Evolutionary conservation across 1,139 yeast genomes (phyloP).

Genomic region (Suhomyces anneliseae): DNA sequence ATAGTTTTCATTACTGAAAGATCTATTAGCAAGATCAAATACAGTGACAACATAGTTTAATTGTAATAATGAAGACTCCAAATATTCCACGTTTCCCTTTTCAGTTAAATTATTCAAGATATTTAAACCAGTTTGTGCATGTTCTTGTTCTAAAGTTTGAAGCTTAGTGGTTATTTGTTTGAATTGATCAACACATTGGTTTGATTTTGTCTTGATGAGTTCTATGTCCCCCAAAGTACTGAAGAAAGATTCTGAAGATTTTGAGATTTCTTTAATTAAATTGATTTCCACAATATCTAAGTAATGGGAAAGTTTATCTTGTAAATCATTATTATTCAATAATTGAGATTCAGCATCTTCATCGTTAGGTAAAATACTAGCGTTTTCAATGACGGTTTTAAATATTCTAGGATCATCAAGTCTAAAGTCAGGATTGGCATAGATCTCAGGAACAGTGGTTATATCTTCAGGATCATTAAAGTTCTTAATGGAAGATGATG

Average conservation of each 20-base stretch:
- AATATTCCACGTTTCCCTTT: conserved; percentile 57
- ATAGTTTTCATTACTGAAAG: conserved; percentile 44
- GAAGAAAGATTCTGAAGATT: conserved; percentile 81
- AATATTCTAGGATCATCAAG: conserved; percentile 88
- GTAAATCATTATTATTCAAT: conserved; percentile 56
- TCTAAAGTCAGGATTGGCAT: conserved; percentile 65
- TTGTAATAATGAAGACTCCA: conserved; percentile 70
- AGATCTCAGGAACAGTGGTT: conserved; percentile 63
- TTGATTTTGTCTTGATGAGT: conserved; percentile 58
- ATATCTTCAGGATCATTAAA: conserved; percentile 17
- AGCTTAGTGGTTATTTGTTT: conserved; percentile 45
- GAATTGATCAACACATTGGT: conserved; percentile 50
- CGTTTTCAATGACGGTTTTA: conserved; percentile 64
- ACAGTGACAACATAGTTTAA: conserved; percentile 49
- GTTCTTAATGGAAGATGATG: conserved; percentile 15
- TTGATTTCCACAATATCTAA: conserved; percentile 83
- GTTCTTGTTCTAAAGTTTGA: conserved; percentile 44
- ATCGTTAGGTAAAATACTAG: conserved; percentile 36
- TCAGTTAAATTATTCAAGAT: conserved; percentile 54
- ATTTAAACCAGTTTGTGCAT: conserved; percentile 53
- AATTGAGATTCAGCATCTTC: conserved; percentile 13
- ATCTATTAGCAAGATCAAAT: conserved; percentile 52
- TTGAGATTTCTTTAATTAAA: conserved; percentile 78
- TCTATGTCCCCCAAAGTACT: conserved; percentile 78
- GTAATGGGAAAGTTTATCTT: conserved; percentile 78